These are phyloP conservation scores for Limonomyces culmigenus DNA, from an alignment of 1,284 basidiomycete genomes.

Conservation along the genomic window DNA sequence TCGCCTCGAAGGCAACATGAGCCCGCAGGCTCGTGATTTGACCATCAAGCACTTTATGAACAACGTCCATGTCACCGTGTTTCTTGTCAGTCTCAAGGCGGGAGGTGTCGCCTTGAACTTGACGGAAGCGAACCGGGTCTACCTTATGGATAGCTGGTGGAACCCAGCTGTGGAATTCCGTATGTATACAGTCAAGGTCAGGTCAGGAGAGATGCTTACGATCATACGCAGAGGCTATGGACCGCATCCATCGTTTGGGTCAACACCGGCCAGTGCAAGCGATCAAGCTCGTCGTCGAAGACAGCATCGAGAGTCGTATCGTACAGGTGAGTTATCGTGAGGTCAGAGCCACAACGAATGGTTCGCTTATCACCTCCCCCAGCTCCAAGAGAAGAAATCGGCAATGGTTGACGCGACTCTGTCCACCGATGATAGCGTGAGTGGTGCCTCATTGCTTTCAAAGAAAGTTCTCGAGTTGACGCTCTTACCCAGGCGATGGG, in stretches of 20 bases:
- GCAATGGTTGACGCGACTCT: conserved; percentile 73
- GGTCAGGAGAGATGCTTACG: conserved; percentile 4
- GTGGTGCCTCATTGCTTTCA: too few relatives aligned
- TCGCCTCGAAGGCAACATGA: conserved; percentile 93
- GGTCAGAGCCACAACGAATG: background rate
- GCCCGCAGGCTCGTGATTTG: conserved; percentile 86
- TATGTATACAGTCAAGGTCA: conserved; percentile 3
- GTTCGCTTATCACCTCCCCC: conserved; percentile 12
- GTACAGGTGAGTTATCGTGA: conserved; percentile 32
- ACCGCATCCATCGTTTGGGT: conserved; percentile 84
- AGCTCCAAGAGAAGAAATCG: conserved; percentile 91
- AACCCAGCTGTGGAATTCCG: conserved; percentile 51
- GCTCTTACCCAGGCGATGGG: conserved; percentile 81
- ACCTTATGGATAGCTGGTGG: conserved; percentile 87
- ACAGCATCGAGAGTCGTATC: conserved; percentile 92
- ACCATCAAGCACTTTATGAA: conserved; percentile 94
- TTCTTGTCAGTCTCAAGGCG: conserved; percentile 91
- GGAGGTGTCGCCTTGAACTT: conserved; percentile 91
- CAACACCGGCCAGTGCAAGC: conserved; percentile 88
- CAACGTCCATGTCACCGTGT: conserved; percentile 89
- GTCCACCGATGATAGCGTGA: conserved; percentile 65
- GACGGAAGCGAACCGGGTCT: conserved; percentile 88
- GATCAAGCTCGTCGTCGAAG: conserved; percentile 89
- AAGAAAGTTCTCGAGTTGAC: too few relatives aligned
- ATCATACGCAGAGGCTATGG: conserved; percentile 72